Conservation (phyloP, 2,329 filamentous ascomycete species). For the Cylindrodendrum hubeiense region DNA sequence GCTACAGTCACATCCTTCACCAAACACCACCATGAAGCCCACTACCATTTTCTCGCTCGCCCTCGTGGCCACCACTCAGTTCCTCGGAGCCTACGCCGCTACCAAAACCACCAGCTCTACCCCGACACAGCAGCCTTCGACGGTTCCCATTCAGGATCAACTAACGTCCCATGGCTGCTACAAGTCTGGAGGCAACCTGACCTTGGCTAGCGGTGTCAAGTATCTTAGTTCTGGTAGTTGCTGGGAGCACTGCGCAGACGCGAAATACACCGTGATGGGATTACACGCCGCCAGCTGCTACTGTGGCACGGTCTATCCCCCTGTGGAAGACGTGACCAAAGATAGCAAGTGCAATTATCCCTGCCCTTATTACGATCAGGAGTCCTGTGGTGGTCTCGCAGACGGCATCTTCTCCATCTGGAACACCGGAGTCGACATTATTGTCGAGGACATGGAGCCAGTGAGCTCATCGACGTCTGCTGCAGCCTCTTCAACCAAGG, state of each 20-base stretch:
- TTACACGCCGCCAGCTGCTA: slow-evolving; percentile 75
- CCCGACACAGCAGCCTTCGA: slow-evolving; percentile 51
- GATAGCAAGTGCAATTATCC: slow-evolving; percentile 72
- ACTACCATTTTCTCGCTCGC: slow-evolving; percentile 45
- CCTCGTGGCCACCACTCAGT: slow-evolving; percentile 45
- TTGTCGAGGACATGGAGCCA: slow-evolving; percentile 45
- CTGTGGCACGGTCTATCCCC: slow-evolving; percentile 79
- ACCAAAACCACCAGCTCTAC: slow-evolving; percentile 9
- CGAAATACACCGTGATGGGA: slow-evolving; percentile 70
- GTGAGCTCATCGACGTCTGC: slow-evolving; percentile 27
- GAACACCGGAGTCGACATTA: slow-evolving; percentile 62
- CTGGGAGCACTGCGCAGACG: slow-evolving; percentile 52
- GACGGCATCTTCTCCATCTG: slow-evolving; percentile 57
- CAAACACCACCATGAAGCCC: slow-evolving; percentile 47
- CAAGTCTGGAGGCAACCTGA: slow-evolving; percentile 56
- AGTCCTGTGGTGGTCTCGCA: slow-evolving; percentile 68
- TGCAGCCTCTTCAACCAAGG: slow-evolving; percentile 43
- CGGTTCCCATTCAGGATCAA: slow-evolving; percentile 51
- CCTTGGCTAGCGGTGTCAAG: slow-evolving; percentile 34
- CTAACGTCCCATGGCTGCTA: slow-evolving; percentile 66
- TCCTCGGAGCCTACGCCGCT: slow-evolving; percentile 38
- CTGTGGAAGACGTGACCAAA: slow-evolving; percentile 63
- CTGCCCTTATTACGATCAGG: slow-evolving; percentile 72
- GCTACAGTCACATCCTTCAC: slow-evolving; percentile 14
- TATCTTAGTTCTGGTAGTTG: slow-evolving; percentile 58